Evolutionary conservation across 257 asterid genomes (phyloP), one percentile per base, ranked within the genome.

Genomic region (Petunia secreta): DNA sequence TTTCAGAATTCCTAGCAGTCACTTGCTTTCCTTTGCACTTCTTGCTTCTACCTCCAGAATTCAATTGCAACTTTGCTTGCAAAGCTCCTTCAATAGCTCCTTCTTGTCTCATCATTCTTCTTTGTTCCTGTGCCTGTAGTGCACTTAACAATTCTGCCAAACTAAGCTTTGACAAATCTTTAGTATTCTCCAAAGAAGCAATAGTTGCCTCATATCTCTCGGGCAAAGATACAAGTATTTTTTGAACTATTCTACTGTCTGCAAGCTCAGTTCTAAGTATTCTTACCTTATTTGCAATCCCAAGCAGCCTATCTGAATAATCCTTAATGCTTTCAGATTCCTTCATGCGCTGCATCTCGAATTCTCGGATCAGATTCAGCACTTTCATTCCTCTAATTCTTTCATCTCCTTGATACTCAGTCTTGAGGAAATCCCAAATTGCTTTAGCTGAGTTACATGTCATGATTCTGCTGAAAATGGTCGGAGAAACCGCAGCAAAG

Each of bases 351-450:
- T 25, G 25, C 25, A 25, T 25, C 25, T 25, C 25, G 25, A 66
- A 77, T 46, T 77, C 82, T 9, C 64, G 15, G 0, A 77, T 43
- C 13, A 82, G 46, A n/a, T 82, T 82, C 53, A 82, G 14, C 6
- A 67, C 74, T 39, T 82, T 40, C 64, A 82, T 82, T 5, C 79
- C 39, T 34, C 38, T 16, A 0, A 68, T 77, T 43, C 81, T 76
- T n/a, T 77, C 85, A 43, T 82, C 66, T 54, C 85, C 79, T 2
- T 57, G 6, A 4, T 14, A 59, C 9, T 77, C 58, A 9, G 37
- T 14, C 48, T 57, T 59, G 54, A 59, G 58, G 39, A 52, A 36
- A 25, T 57, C 81, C 16, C 25, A 52, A 25, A 39, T 78, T 13
- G 25, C 25, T 25, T 25, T 25, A 25, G 25, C 25, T 25, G 25